phyloP scores from a whole-genome alignment of 352 stramenopile genomes.

The Phytophthora tentaculata region DNA sequence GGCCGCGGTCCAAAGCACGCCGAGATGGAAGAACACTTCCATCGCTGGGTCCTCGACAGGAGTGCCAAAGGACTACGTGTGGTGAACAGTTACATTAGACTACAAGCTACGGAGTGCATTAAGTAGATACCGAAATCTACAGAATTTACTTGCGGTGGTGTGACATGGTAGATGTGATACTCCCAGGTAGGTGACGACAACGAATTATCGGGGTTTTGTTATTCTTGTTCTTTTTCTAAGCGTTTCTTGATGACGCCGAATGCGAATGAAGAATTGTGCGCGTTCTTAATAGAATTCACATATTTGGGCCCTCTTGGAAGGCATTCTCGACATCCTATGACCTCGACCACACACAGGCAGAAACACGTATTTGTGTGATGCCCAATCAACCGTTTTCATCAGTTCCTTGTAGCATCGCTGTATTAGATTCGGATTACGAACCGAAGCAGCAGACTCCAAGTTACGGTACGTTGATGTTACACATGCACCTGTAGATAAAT shows the following conservation, averaged over 20 bases:
- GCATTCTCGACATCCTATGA: background rate
- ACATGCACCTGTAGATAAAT: background rate
- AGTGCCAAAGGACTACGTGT: too few relatives aligned
- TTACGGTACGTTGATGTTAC: too few relatives aligned
- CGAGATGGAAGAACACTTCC: too few relatives aligned
- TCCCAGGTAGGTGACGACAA: background rate
- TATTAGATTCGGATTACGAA: background rate
- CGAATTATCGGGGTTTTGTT: background rate
- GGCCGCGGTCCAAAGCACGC: too few relatives aligned
- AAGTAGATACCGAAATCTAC: background rate
- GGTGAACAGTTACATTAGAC: too few relatives aligned
- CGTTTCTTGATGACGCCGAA: background rate
- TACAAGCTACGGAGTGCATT: background rate
- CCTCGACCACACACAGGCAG: background rate
- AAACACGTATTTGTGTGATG: background rate
- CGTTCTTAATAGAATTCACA: too few relatives aligned
- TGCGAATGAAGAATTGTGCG: background rate
- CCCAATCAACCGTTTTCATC: background rate
- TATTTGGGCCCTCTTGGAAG: background rate
- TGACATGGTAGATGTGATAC: background rate
- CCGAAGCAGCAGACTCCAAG: background rate
- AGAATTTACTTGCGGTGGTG: background rate
- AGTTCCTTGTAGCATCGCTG: background rate
- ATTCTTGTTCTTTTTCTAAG: background rate
- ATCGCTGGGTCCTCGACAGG: too few relatives aligned